phyloP scores from a whole-genome alignment of 139 green algal species.

The Volvox reticuliferus region DNA sequence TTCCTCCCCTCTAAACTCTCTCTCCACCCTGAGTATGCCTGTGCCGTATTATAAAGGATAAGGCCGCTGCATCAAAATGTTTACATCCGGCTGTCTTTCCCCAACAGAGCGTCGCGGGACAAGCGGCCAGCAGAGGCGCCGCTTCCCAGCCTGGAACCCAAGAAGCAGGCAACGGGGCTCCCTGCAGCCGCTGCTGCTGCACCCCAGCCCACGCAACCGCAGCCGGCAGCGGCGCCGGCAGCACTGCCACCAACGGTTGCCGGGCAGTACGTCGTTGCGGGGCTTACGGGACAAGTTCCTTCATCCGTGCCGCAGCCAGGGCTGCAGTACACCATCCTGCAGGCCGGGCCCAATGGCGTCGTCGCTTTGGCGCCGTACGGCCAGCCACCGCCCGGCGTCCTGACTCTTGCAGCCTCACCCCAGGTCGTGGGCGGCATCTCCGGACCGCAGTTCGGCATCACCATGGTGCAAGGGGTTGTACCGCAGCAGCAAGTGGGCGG shows the following conservation, averaged over 20 bases:
- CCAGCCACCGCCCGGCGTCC: not conserved
- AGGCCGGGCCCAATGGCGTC: not conserved
- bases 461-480: not conserved
- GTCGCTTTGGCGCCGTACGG: not conserved
- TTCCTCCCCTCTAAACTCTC: too few relatives aligned
- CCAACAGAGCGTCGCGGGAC: not conserved
- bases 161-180: not conserved
- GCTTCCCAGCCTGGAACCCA: not conserved
- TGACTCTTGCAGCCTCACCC: not conserved
- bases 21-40: too few relatives aligned
- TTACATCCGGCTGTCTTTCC: too few relatives aligned
- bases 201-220: not conserved
- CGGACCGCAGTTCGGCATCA: not conserved
- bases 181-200: not conserved
- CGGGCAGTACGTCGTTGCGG: not conserved
- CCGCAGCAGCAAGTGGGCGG: not conserved
- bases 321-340: slow-evolving; percentile 11
- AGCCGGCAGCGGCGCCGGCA: not conserved
- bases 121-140: slow-evolving; percentile 10
- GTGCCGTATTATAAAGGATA: too few relatives aligned
- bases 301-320: not conserved
- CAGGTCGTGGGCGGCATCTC: not conserved
- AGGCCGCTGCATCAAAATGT: too few relatives aligned
- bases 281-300: not conserved
- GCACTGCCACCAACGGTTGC: not conserved